Conservation (phyloP, 177 flowering plant genomes). For the Vitis hybrid region DNA sequence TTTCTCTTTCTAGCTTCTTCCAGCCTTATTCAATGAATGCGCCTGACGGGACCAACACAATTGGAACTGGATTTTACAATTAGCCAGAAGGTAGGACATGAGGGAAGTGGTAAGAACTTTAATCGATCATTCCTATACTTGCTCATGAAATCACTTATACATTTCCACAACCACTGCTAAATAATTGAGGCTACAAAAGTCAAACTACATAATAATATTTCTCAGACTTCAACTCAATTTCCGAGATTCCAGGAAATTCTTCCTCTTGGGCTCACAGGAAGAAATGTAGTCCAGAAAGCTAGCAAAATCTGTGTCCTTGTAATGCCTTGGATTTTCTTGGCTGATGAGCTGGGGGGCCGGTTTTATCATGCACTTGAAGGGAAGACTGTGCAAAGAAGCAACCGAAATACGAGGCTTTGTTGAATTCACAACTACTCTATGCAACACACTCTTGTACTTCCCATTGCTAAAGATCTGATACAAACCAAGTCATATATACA, state of each 20-base stretch:
- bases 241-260: constrained; percentile 65
- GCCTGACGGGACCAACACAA: too few relatives aligned
- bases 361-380: constrained; percentile 32
- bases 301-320: constrained; percentile 64
- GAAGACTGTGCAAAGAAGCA: constrained; percentile 70
- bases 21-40: too few relatives aligned
- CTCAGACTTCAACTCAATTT: constrained; percentile 30
- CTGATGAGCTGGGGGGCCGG: constrained; percentile 51
- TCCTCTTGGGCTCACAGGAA: constrained; percentile 52
- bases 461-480: constrained; percentile 84
- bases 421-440: constrained; percentile 64
- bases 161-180: too few relatives aligned
- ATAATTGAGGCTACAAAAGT: background rate
- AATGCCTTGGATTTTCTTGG: constrained; percentile 54
- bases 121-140: background rate
- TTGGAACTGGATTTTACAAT: too few relatives aligned
- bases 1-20: too few relatives aligned
- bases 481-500: background rate
- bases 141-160: too few relatives aligned
- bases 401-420: constrained; percentile 51
- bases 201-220: background rate
- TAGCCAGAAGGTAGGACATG: too few relatives aligned
- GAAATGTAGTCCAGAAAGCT: constrained; percentile 51
- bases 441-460: constrained; percentile 73
- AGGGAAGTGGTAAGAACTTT: too few relatives aligned